Evolutionary conservation across 2,329 filamentous ascomycete genomes (phyloP).

Genomic region (Colletotrichum graminicola): DNA sequence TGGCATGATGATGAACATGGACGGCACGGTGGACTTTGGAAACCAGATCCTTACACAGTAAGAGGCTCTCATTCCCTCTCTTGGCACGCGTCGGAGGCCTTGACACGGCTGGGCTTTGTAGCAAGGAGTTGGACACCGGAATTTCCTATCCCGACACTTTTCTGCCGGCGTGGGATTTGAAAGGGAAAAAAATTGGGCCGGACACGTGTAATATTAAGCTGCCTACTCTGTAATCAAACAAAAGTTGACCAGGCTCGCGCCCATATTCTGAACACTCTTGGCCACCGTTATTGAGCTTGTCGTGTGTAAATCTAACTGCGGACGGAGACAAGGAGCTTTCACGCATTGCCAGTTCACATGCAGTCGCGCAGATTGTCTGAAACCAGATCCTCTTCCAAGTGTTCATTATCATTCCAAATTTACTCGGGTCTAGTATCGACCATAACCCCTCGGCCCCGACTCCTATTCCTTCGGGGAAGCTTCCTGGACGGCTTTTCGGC

Average conservation of each 20-base stretch:
- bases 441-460: conserved; percentile 25
- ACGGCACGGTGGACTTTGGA: conserved; percentile 39
- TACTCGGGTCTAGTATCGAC: conserved; percentile 19
- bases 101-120: conserved; percentile 17
- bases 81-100: not conserved
- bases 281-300: not conserved
- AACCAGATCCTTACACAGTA: conserved; percentile 41
- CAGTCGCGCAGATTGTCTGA: not conserved
- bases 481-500: conserved; percentile 19
- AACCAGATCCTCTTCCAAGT: conserved; percentile 15
- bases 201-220: conserved; percentile 36
- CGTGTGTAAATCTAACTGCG: not conserved
- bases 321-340: not conserved
- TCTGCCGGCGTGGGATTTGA: not conserved
- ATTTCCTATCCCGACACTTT: not conserved
- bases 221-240: conserved; percentile 19
- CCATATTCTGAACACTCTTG: not conserved
- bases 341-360: not conserved
- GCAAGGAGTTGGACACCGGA: conserved; percentile 19
- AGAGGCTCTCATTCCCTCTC: not conserved
- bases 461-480: conserved; percentile 8
- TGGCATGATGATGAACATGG: conserved; percentile 42
- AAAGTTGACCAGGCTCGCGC: not conserved
- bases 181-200: not conserved
- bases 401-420: conserved; percentile 40